Evolutionary conservation across 805 yeast species (phyloP), one percentile per base, ranked within the genome.

Genomic region (Nadsonia fulvescens): DNA sequence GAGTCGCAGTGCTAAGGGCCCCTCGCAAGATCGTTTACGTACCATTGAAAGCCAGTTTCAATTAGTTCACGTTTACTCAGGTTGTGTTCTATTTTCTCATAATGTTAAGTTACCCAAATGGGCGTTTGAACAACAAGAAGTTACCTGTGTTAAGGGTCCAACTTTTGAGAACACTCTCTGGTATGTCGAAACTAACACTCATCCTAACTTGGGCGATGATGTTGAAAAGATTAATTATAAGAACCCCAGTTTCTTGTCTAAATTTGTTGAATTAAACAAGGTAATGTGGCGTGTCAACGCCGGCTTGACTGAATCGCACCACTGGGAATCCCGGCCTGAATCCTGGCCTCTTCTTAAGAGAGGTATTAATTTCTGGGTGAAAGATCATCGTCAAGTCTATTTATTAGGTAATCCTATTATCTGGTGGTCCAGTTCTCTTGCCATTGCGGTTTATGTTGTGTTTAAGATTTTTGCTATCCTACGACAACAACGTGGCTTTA

Each of bases 91-190:
- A 30, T 49, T 81, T 38, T 68, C 82, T n/a, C 92, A 83, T 44
- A 64, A 63, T 23, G 61, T 61, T 12, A 65, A 59, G 42, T 56
- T 89, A 20, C 94, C 94, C n/a, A 61, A 59, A 5, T 77, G 92
- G 91, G 95, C 77, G 2, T 64, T 62, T 38, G 61, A 60, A 32
- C 94, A 82, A 46, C 78, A 75, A 50, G 98, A 89, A 55, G 91
- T 86, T 7, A 53, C 81, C 20, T 89, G 98, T 47, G 63, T 81
- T 28, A 72, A 70, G 27, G 66, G 66, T 14, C 89, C 95, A 8
- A 65, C 67, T 10, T 46, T 58, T 29, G 65, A 66, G 14, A 68
- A 73, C 44, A 62, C 91, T 1, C 47, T 71, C 24, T 77, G 82
- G 70, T 63, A 53, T 36, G 52, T 76, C 28, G 89, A 76, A 37